Evolutionary conservation across 345 rosid genomes (phyloP).

Genomic region (Brassica rapa): DNA sequence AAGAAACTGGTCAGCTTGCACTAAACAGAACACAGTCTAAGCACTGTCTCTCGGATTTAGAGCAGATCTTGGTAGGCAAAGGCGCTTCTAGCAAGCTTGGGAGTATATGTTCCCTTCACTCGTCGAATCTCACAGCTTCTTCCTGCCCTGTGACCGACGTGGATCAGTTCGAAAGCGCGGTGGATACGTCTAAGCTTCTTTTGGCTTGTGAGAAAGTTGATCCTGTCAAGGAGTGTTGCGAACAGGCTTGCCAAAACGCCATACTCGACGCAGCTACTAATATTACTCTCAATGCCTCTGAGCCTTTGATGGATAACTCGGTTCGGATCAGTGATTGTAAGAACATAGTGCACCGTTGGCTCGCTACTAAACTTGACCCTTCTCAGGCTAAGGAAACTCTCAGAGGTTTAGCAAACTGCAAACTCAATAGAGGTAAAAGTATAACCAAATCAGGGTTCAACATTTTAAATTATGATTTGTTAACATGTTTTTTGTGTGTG

Average conservation of each 20-base stretch:
- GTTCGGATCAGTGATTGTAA: conserved; percentile 69
- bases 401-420: conserved; percentile 83
- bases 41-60: conserved; percentile 80
- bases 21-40: conserved; percentile 62
- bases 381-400: conserved; percentile 71
- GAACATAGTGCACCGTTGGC: conserved; percentile 74
- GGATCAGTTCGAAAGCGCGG: conserved; percentile 62
- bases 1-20: conserved; percentile 66
- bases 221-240: conserved; percentile 94
- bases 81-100: conserved; percentile 65
- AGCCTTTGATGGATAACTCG: conserved; percentile 57
- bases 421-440: conserved; percentile 72
- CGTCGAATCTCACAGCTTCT: conserved; percentile 79
- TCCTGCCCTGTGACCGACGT: conserved; percentile 83
- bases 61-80: conserved; percentile 75
- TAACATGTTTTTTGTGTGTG: neutral
- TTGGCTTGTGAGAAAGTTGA: conserved; percentile 71
- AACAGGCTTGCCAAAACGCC: conserved; percentile 76
- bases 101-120: conserved; percentile 58
- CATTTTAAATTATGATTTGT: neutral
- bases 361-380: conserved; percentile 73
- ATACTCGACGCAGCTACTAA: conserved; percentile 77
- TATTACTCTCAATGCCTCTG: conserved; percentile 63
- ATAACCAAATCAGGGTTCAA: neutral
- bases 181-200: conserved; percentile 75